These are phyloP conservation scores for Melaleuca alternifolia DNA, from an alignment of 345 rosid genomes.

Conservation along the genomic window DNA sequence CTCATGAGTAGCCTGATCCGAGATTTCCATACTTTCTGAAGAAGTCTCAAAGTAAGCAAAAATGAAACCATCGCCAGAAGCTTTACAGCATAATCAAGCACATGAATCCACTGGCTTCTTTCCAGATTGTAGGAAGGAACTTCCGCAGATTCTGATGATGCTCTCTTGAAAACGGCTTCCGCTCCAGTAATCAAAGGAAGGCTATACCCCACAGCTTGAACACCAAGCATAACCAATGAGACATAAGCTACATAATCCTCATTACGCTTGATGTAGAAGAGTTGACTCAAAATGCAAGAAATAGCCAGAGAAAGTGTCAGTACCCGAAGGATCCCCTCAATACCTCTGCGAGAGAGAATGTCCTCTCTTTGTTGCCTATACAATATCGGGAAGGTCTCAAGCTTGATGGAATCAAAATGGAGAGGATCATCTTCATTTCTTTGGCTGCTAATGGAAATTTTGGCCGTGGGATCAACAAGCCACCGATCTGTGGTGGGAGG, in stretches of 20 bases:
- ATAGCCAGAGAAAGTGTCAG: constrained; percentile 62
- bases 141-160: constrained; percentile 33
- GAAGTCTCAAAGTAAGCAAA: constrained; percentile 61
- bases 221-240: constrained; percentile 82
- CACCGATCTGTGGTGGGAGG: constrained; percentile 75
- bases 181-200: constrained; percentile 79
- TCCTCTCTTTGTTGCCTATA: constrained; percentile 79
- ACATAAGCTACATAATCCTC: constrained; percentile 38
- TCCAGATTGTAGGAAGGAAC: constrained; percentile 37
- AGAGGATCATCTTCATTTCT: constrained; percentile 78
- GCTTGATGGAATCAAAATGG: constrained; percentile 34
- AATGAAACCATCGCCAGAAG: constrained; percentile 62
- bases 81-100: constrained; percentile 67
- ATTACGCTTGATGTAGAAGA: constrained; percentile 39
- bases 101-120: constrained; percentile 56
- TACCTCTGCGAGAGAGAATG: constrained; percentile 59
- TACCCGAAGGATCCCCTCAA: constrained; percentile 71
- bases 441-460: constrained; percentile 49
- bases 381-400: constrained; percentile 53
- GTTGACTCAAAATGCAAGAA: constrained; percentile 58
- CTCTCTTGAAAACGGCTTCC: constrained; percentile 62
- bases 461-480: constrained; percentile 72
- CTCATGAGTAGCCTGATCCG: constrained; percentile 43
- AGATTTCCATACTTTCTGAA: constrained; percentile 84
- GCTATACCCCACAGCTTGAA: constrained; percentile 79